Evolutionary conservation across 176 grass and related monocot genomes (phyloP), one percentile per base, ranked within the genome.

Genomic region (Carex cristatella): DNA sequence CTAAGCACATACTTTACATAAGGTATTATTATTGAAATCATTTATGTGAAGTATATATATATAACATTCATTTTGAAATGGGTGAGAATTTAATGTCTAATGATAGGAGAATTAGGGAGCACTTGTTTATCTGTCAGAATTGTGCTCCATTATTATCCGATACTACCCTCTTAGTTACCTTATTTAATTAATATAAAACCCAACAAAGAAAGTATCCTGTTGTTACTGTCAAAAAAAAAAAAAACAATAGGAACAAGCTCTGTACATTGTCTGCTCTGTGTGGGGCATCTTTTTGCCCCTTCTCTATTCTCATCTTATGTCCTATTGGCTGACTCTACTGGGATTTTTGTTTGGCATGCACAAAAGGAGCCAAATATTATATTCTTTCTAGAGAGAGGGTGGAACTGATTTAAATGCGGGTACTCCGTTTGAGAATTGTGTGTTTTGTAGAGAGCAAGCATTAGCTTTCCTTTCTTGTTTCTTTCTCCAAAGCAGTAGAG

Each of bases 331-430:
- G 74, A 79, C 88, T 28, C 86, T 83, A 86, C 87, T 66, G 76
- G 62, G 16, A 69, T 88, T 44, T 48, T 86, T 88, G 90, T 85
- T 90, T 88, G 79, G 90, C 92, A 92, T 92, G 90, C 90, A 58
- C 81, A 23, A 94, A 91, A 89, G 82, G 70, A 42, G 27, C 67
- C 86, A 77, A 55, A 60, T 66, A 84, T 85, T 56, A 67, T 84
- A 80, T 87, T 87, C 85, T 81, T 51, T 69, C 5, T 31, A 48
- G 73, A 65, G 82, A 91, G 74, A 27, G 49, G 46, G 15, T 56
- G 8, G 19, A 83, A 69, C 61, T 69, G 63, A 67, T 83, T 67
- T 83, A 83, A 83, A 83, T 83, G 61, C 79, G 5, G 8, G 59
- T 53, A 30, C 81, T 53, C 35, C 13, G 44, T 83, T 83, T 69